Percentiles rank a stretch among this genome's conserved stretches.
These are phyloP conservation scores for Morella rubra DNA, from an alignment of 306 rosid species.

Conservation along the genomic window DNA sequence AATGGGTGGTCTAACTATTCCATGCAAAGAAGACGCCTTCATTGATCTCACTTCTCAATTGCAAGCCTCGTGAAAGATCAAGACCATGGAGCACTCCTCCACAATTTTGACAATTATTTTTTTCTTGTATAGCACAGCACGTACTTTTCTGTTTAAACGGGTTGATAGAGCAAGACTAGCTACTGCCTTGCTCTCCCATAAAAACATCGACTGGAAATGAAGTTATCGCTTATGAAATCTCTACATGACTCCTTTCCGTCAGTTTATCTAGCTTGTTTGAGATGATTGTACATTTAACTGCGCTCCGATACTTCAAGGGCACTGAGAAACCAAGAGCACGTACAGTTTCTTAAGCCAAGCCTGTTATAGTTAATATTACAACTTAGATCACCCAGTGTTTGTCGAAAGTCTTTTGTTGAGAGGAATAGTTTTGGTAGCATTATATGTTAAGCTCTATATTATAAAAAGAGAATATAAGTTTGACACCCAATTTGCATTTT, in stretches of 20 bases:
- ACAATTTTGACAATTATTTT: conserved; percentile 10
- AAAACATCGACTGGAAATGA: background rate
- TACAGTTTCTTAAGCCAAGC: background rate
- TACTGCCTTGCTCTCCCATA: background rate
- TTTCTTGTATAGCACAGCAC: background rate
- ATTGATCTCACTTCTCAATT: conserved; percentile 61
- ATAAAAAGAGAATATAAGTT: too few species aligned
- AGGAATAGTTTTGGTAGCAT: background rate
- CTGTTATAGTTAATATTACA: background rate
- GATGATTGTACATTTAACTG: background rate
- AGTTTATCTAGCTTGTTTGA: conserved; percentile 6
- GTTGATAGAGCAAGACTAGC: background rate
- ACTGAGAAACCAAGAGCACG: background rate
- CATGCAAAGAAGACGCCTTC: conserved; percentile 74
- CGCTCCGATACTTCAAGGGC: background rate
- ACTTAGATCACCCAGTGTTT: background rate
- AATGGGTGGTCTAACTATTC: conserved; percentile 75
- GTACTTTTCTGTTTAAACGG: background rate
- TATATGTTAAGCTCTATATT: too few species aligned
- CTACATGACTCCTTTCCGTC: background rate
- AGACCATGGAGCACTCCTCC: background rate
- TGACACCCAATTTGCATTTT: too few species aligned
- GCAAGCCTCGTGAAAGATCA: conserved; percentile 30
- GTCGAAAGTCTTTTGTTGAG: background rate
- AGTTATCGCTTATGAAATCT: background rate